A percentile compares a stretch with the other conserved stretches of the same genome.
Evolutionary conservation across 495 filamentous ascomycete species (phyloP).

Genomic region (Aspergillus ostianus): DNA sequence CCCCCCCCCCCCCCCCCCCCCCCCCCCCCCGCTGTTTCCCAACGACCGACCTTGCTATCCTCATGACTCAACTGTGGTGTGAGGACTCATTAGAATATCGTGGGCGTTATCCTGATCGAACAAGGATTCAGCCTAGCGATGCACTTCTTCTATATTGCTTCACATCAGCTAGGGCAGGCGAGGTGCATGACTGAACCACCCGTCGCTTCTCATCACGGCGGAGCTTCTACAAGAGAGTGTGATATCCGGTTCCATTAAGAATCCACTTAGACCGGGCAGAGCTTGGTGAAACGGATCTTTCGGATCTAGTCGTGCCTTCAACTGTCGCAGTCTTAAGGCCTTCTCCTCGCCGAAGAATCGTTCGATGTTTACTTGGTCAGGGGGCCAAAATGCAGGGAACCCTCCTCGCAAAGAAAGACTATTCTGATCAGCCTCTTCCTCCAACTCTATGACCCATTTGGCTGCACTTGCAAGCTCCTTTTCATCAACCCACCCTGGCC

Average conservation of each 20-base stretch:
- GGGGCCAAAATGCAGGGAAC: slow-evolving; percentile 11
- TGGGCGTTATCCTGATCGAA: too few relatives aligned
- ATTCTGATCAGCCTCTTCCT: slow-evolving; percentile 10
- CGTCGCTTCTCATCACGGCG: background rate
- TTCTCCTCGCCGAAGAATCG: slow-evolving; percentile 4
- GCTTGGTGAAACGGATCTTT: slow-evolving; percentile 13
- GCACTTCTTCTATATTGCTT: too few relatives aligned
- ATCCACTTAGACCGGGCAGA: slow-evolving; percentile 10
- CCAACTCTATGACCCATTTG: slow-evolving; percentile 10
- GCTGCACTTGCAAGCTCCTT: slow-evolving; percentile 8
- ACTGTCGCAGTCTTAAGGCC: slow-evolving; percentile 5
- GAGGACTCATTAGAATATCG: too few relatives aligned
- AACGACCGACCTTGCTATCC: too few relatives aligned
- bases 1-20: too few relatives aligned
- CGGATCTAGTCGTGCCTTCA: slow-evolving; percentile 12
- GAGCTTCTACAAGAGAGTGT: slow-evolving; percentile 1
- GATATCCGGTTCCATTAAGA: slow-evolving; percentile 7
- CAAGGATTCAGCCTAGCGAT: too few relatives aligned
- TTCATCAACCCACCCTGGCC: slow-evolving; percentile 2
- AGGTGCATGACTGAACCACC: too few relatives aligned
- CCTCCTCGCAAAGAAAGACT: slow-evolving; percentile 9
- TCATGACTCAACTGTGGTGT: too few relatives aligned
- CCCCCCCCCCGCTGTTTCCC: too few relatives aligned
- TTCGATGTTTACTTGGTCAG: slow-evolving; percentile 11
- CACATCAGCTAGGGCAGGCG: too few relatives aligned